Evolutionary conservation across 1,284 basidiomycete genomes (phyloP), one percentile per base, ranked within the genome.

Genomic region (Takashimella tepidaria): DNA sequence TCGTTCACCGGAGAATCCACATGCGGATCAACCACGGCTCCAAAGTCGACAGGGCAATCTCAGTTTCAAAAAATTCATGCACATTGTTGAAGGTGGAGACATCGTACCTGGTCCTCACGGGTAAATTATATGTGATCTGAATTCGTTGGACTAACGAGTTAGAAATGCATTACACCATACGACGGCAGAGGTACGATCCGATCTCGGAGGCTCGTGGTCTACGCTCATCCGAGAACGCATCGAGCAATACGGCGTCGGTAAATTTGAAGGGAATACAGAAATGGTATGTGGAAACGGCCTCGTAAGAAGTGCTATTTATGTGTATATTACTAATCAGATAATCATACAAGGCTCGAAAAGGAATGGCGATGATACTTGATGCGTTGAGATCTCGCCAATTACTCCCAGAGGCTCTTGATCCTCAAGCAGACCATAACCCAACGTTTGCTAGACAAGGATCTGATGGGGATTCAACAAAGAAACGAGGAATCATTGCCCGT

Each of bases 1-100:
- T 16, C 16, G 10, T 37, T 37, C 31, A 16, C 10, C 31, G 8
- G 16, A 16, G 8, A 16, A 37, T 37, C 31, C 31, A 8, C 31
- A 8, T 37, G 31, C 31, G 10, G 16, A 37, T 31, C 61, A 69
- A 60, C 70, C 72, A 16, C 56, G 67, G 25, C 56, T 76, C 55
- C 56, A 60, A 13, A 61, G 62, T 16, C 58, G 58, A 47, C 73
- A 74, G 55, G 70, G 69, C 19, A 76, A 76, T 50, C 53, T 76
- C 50, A 73, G 70, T 55, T 70, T 73, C 54, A 68, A 69, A 52
- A 75, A 75, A 59, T 68, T 75, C 57, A 74, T 76, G 72, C 71
- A 74, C 59, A 69, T 75, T 13, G 62, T 73, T 16, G 74, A 76
- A 51, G 67, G 69, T 2, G 69, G 66, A 1, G 68, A 73, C 47